These are phyloP conservation scores for Globisporangium viniferum DNA, from an alignment of 352 stramenopile genomes.

Conservation along the genomic window DNA sequence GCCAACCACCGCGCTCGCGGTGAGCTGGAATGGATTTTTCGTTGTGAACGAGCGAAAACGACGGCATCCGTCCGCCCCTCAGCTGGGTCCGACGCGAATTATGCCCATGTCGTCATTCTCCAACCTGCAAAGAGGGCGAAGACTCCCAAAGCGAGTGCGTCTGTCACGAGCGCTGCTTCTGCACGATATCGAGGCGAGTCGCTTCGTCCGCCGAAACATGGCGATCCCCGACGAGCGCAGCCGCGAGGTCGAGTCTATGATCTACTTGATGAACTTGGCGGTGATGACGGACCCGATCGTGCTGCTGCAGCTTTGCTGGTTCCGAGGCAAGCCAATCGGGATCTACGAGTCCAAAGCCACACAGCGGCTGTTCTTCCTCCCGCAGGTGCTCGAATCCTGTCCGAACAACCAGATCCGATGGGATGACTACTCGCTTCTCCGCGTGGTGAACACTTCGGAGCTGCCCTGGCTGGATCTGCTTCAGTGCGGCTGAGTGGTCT, in stretches of 20 bases:
- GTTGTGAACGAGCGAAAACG: neutral
- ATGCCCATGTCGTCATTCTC: neutral
- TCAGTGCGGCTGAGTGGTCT: slow-evolving; percentile 2
- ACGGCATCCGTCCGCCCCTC: neutral
- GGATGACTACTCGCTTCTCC: neutral
- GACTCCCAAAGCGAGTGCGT: neutral
- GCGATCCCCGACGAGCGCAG: neutral
- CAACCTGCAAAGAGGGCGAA: neutral
- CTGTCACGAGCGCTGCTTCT: slow-evolving; percentile 8
- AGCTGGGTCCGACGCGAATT: slow-evolving; percentile 2
- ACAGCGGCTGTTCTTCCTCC: slow-evolving; percentile 4
- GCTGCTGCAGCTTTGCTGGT: neutral
- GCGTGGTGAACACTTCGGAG: neutral
- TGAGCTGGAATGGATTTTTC: slow-evolving; percentile 18
- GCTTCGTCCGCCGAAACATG: neutral
- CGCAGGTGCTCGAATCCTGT: neutral
- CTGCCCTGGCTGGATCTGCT: slow-evolving; percentile 2
- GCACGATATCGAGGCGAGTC: slow-evolving; percentile 5
- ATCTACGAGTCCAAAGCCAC: slow-evolving; percentile 5
- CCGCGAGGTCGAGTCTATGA: slow-evolving; percentile 8
- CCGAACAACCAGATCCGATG: neutral
- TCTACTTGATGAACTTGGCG: slow-evolving; percentile 15
- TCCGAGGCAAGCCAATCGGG: neutral
- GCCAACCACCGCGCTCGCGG: slow-evolving; percentile 10
- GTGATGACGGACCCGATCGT: slow-evolving; percentile 8